Base-by-base conservation (phyloP, 2,329 filamentous ascomycete genomes). In the Cercospora brassicicola region DNA sequence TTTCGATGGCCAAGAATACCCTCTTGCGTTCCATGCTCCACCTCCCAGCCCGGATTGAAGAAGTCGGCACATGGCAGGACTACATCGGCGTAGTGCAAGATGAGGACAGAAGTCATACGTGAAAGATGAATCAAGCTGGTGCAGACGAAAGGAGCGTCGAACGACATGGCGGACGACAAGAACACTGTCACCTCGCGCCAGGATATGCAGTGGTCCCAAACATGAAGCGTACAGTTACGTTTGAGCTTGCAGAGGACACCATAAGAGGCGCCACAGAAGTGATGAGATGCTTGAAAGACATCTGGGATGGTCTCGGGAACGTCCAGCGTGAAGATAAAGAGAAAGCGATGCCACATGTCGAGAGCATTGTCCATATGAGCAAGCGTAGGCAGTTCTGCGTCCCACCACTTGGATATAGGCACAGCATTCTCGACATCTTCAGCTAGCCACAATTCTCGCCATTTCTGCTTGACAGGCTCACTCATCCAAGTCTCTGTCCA, bases 11-110 rank as follows among this genome's bases (percentile, higher is more conserved):
- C 81, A 53, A 86, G 80, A 6, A 77, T 79, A 20, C 84, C 84
- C 65, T 85, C 81, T 65, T 82, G 81, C 11, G 84, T 86, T 51
- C 85, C 85, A n/a, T 87, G 83, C 71, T 87, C 85, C 5, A 84
- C 80, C 70, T 87, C 85, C 85, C 85, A 87, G 62, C 83, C 84
- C 33, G 85, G 85, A 72, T 87, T 87, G 77, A 86, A 87, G 75
- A 86, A 85, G 69, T 85, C 84, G 1, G 85, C 84, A 74, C 65
- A 67, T n/a, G 65, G 65, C n/a, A 67, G n/a, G 26, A 67, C 85
- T 31, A 85, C 83, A 75, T 87, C 85, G 11, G 85, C 85, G 69
- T 87, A 84, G 67, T 73, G 72, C 15, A 72, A 61, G 45, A 73
- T 67, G 31, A 74, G 65, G 1, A 69, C 69, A 1, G 71, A 72